phyloP scores from a whole-genome alignment of 306 rosid genomes.

The Lathyrus tuberosus region DNA sequence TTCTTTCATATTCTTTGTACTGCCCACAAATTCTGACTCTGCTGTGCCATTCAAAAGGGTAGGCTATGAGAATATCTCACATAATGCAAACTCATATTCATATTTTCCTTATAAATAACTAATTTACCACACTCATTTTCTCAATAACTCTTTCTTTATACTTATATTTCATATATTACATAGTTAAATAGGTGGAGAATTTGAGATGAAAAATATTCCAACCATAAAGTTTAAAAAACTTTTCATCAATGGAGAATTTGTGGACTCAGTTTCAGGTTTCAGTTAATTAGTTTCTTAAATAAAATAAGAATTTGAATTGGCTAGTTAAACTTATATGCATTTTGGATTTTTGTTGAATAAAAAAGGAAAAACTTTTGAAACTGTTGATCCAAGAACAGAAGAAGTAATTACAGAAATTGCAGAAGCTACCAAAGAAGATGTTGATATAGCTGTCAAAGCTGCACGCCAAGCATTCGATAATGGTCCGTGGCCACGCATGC shows the following conservation, averaged over 20 bases:
- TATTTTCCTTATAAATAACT: constrained; percentile 25
- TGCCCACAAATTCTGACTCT: constrained; percentile 40
- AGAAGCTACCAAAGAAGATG: constrained; percentile 73
- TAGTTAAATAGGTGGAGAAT: constrained; percentile 1
- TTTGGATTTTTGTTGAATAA: constrained; percentile 1
- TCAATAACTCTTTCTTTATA: constrained; percentile 9
- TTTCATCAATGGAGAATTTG: constrained; percentile 86
- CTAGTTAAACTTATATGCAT: constrained; percentile 2
- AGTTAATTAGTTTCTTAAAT: neutral
- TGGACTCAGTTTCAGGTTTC: constrained; percentile 83
- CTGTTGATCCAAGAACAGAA: constrained; percentile 83
- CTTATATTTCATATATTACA: neutral
- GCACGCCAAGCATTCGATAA: constrained; percentile 84
- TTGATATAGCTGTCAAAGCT: constrained; percentile 81
- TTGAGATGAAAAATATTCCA: constrained; percentile 60
- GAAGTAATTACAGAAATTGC: constrained; percentile 69
- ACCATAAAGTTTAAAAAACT: constrained; percentile 75
- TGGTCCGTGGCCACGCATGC: constrained; percentile 93
- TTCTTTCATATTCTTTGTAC: constrained; percentile 35
- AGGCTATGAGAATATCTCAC: neutral
- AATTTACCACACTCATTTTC: neutral
- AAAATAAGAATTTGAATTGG: neutral
- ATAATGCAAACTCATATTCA: neutral
- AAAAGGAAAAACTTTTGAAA: constrained; percentile 80
- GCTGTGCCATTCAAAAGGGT: constrained; percentile 32